These are phyloP conservation scores for Musa troglodytarum DNA, from an alignment of 176 grass and related monocot genomes.

Conservation along the genomic window DNA sequence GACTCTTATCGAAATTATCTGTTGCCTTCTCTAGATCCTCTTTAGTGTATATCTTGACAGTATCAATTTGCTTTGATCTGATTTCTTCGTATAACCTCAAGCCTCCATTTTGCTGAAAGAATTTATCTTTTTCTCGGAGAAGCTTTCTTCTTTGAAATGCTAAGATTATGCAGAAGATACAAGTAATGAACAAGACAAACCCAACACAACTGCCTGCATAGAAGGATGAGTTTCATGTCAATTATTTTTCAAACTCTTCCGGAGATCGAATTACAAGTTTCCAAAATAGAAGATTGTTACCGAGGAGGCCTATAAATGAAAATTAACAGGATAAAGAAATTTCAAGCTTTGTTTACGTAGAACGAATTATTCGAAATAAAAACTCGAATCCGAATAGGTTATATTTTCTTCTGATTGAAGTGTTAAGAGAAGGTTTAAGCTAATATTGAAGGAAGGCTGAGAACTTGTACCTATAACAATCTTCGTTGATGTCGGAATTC, in stretches of 20 bases:
- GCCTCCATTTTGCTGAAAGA: not conserved
- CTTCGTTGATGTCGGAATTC: not conserved
- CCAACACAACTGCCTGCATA: not conserved
- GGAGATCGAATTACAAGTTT: too few relatives aligned
- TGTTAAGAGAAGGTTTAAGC: not conserved
- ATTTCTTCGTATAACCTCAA: not conserved
- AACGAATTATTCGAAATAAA: too few relatives aligned
- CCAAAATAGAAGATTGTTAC: too few relatives aligned
- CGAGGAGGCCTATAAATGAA: too few relatives aligned
- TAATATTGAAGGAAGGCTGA: not conserved
- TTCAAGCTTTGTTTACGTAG: too few relatives aligned
- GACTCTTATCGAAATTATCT: conserved; percentile 18
- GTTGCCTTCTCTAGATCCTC: conserved; percentile 48
- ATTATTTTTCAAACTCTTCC: too few relatives aligned
- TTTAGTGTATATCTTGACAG: conserved; percentile 31
- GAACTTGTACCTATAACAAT: not conserved
- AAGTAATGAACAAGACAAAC: not conserved
- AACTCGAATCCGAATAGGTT: too few relatives aligned
- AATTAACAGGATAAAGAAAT: too few relatives aligned
- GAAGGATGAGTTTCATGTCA: not conserved
- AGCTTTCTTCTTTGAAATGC: not conserved
- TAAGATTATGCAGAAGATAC: not conserved
- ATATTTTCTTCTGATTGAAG: too few relatives aligned
- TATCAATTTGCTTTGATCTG: not conserved
- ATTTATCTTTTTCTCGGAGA: not conserved